phyloP scores from a whole-genome alignment of 2,329 filamentous ascomycete genomes.

The Alternaria triticina region DNA sequence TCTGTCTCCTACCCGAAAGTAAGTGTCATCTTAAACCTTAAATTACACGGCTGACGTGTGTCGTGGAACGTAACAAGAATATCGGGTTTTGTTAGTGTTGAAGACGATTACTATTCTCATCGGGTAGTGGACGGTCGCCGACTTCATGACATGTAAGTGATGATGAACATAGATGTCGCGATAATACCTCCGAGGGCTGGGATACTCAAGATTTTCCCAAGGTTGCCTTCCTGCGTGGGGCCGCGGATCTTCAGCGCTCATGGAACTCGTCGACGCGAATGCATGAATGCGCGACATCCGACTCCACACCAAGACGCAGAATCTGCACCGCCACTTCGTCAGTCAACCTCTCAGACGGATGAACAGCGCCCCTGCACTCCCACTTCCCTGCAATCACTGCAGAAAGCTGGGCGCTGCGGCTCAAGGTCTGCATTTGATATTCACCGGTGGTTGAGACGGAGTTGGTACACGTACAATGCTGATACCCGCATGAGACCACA shows the following conservation, averaged over 20 bases:
- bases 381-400: background rate
- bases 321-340: constrained; percentile 1
- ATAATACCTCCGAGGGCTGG: background rate
- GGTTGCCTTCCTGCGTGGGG: background rate
- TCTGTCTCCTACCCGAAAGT: background rate
- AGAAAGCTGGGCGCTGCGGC: background rate
- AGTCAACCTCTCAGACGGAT: background rate
- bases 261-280: background rate
- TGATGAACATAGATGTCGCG: background rate
- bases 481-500: background rate
- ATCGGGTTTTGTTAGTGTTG: background rate
- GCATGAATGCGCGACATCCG: background rate
- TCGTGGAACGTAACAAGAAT: background rate
- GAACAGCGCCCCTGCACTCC: background rate
- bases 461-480: background rate
- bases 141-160: background rate
- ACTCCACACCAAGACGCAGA: background rate
- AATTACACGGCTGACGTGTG: background rate
- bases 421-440: background rate
- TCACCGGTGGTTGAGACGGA: background rate
- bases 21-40: background rate
- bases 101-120: background rate
- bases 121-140: background rate
- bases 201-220: background rate
- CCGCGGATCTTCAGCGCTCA: constrained; percentile 8